Conservation (phyloP, 2,329 filamentous ascomycete species). For the Colletotrichum liriopes region DNA sequence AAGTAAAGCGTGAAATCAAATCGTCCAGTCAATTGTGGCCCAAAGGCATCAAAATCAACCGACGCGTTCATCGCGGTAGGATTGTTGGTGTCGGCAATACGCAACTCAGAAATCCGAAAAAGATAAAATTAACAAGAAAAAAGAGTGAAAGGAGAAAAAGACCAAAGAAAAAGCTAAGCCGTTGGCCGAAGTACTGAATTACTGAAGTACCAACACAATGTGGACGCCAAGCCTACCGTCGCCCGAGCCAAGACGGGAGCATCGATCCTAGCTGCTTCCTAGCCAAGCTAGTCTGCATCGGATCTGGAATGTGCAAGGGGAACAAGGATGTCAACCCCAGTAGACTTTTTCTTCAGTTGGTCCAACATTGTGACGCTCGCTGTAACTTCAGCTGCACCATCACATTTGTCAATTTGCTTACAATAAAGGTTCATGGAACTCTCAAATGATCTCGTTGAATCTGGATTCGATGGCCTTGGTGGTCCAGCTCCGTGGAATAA, state of each 20-base stretch:
- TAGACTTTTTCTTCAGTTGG: background rate
- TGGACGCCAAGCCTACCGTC: background rate
- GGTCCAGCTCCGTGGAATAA: background rate
- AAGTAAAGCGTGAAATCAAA: constrained; percentile 47
- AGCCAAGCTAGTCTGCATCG: background rate
- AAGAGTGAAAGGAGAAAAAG: background rate
- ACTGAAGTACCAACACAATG: background rate
- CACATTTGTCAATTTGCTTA: background rate
- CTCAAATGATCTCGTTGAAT: background rate
- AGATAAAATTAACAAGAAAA: background rate
- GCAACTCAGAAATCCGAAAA: too few relatives aligned
- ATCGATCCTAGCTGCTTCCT: constrained; percentile 19
- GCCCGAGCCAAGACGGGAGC: constrained; percentile 3
- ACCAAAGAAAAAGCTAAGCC: background rate
- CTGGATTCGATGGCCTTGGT: background rate
- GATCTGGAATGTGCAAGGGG: background rate
- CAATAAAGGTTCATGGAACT: background rate
- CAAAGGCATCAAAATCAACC: constrained; percentile 15
- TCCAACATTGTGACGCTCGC: background rate
- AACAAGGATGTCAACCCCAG: background rate
- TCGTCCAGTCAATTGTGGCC: constrained; percentile 18
- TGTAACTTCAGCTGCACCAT: background rate
- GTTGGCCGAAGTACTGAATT: background rate
- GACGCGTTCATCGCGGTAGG: constrained; percentile 12
- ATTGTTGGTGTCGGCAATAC: constrained; percentile 1